phyloP scores from a whole-genome alignment of 768 basidiomycete genomes.

The Leccinum longicurvipes region DNA sequence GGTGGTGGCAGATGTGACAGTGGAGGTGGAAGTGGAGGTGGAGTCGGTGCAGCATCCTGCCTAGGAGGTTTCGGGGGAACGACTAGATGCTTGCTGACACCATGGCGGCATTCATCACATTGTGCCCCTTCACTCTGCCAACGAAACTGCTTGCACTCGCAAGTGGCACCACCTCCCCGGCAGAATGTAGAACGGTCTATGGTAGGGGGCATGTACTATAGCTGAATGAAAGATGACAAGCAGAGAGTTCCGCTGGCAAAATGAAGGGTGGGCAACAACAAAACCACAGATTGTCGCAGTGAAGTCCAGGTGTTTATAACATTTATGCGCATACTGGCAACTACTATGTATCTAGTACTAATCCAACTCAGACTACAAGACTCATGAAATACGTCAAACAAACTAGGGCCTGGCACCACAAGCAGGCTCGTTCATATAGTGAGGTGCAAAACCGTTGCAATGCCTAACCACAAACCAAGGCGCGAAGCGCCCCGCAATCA shows the following conservation, averaged over 20 bases:
- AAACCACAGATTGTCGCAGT: not conserved
- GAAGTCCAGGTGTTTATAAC: not conserved
- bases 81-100: not conserved
- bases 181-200: not conserved
- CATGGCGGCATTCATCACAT: not conserved
- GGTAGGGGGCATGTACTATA: not conserved
- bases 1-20: not conserved
- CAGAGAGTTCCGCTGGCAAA: not conserved
- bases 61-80: not conserved
- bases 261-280: not conserved
- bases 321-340: too few species aligned
- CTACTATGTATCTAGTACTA: not conserved
- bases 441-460: too few species aligned
- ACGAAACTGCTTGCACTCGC: not conserved
- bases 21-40: not conserved
- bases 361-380: too few species aligned
- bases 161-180: not conserved
- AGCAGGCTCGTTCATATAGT: conserved; percentile 2
- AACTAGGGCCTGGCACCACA: conserved; percentile 13
- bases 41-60: not conserved
- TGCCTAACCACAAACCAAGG: too few species aligned
- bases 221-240: not conserved
- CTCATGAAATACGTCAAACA: not conserved
- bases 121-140: not conserved
- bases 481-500: too few species aligned